Percentiles rank a stretch among this genome's conserved stretches.
phyloP scores from a whole-genome alignment of 495 filamentous ascomycete genomes.

The Extremus antarcticus region DNA sequence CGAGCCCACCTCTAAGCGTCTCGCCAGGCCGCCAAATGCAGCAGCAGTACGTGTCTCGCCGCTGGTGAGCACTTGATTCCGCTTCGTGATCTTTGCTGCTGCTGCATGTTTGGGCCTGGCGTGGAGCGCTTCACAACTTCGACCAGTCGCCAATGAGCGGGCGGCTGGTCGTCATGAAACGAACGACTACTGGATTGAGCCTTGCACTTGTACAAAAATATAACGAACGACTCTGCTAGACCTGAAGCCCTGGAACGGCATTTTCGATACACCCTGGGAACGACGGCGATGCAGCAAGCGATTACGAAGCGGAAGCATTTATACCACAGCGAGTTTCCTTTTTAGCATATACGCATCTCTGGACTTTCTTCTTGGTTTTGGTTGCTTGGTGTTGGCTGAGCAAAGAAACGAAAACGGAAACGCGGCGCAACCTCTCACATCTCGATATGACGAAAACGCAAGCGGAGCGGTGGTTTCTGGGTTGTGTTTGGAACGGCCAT shows the following conservation, averaged over 20 bases:
- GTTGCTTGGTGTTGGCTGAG: neutral
- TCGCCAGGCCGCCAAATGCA: constrained; percentile 74
- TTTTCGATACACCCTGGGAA: neutral
- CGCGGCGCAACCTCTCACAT: neutral
- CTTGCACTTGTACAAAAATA: neutral
- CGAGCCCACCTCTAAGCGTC: constrained; percentile 84
- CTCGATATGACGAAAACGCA: neutral
- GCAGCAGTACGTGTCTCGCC: constrained; percentile 46
- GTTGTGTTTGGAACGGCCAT: neutral
- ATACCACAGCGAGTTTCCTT: neutral
- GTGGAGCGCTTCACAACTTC: constrained; percentile 10
- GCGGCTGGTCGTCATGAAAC: constrained; percentile 1
- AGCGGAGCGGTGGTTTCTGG: neutral
- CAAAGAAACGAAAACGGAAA: neutral
- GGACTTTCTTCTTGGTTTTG: neutral
- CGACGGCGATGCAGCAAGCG: neutral
- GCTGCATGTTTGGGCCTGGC: constrained; percentile 25
- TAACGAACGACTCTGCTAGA: constrained; percentile 2
- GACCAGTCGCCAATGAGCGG: constrained; percentile 8
- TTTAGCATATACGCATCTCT: neutral
- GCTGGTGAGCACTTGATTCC: constrained; percentile 40
- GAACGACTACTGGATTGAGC: constrained; percentile 15
- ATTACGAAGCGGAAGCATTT: constrained; percentile 2
- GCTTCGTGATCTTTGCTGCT: constrained; percentile 13
- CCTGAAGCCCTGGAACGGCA: neutral